phyloP scores from a whole-genome alignment of 2,329 filamentous ascomycete genomes.

The Metarhizium guizhouense region DNA sequence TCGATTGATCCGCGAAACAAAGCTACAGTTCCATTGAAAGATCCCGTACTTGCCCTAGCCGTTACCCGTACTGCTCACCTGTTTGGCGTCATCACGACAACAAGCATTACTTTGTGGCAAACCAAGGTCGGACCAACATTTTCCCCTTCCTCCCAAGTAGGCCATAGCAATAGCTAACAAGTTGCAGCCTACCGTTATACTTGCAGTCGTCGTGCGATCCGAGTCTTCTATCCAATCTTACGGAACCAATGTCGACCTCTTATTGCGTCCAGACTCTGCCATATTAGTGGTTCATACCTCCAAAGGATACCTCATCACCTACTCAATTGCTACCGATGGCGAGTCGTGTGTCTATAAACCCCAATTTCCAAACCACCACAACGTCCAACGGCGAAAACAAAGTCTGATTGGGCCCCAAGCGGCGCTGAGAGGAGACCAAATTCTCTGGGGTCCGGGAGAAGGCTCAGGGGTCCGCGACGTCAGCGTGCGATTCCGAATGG shows the following conservation, averaged over 20 bases:
- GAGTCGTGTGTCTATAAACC: conserved; percentile 79
- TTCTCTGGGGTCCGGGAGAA: conserved; percentile 70
- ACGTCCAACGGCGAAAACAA: conserved; percentile 52
- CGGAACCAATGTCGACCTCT: conserved; percentile 73
- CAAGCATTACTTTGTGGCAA: conserved; percentile 91
- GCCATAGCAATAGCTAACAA: conserved; percentile 7
- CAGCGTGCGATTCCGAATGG: conserved; percentile 89
- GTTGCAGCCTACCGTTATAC: conserved; percentile 70
- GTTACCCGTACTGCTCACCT: conserved; percentile 70
- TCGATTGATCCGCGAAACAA: conserved; percentile 18
- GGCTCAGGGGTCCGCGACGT: conserved; percentile 75
- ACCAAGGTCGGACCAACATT: conserved; percentile 62
- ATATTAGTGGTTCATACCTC: conserved; percentile 87
- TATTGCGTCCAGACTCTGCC: conserved; percentile 83
- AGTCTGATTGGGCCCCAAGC: conserved; percentile 50
- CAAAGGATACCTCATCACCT: conserved; percentile 84
- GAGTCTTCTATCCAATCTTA: conserved; percentile 71
- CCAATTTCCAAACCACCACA: conserved; percentile 61
- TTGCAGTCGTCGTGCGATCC: conserved; percentile 80
- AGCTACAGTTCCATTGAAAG: conserved; percentile 38
- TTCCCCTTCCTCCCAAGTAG: background rate
- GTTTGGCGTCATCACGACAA: conserved; percentile 80
- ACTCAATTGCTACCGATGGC: conserved; percentile 79
- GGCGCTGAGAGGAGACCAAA: conserved; percentile 48
- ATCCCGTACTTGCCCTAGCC: conserved; percentile 64